These are phyloP conservation scores for Boletus sensibilis DNA, from an alignment of 768 basidiomycete species.

Conservation along the genomic window DNA sequence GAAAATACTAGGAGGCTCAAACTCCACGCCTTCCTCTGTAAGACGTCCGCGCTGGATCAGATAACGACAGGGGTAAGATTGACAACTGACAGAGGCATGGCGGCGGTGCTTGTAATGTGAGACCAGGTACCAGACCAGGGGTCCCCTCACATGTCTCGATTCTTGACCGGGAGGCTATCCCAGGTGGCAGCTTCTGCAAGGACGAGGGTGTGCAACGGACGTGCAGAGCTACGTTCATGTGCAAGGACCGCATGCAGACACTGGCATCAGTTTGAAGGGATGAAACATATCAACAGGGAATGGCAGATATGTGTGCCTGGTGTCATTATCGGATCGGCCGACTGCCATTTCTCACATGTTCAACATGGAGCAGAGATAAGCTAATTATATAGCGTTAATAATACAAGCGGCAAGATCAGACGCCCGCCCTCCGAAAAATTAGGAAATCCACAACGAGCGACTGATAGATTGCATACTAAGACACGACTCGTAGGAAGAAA, in stretches of 20 bases:
- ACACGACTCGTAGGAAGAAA: neutral
- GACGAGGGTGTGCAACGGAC: no score
- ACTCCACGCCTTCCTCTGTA: no score
- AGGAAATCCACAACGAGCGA: neutral
- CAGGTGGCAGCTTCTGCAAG: neutral
- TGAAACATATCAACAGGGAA: neutral
- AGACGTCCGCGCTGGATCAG: neutral
- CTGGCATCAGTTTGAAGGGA: neutral
- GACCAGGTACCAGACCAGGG: neutral
- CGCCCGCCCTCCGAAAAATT: neutral
- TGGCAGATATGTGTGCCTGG: neutral
- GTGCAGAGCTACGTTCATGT: neutral
- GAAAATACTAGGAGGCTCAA: neutral
- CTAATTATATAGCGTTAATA: conserved; percentile 15
- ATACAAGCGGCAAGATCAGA: conserved; percentile 18
- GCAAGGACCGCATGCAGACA: neutral
- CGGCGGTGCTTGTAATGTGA: neutral
- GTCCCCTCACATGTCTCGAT: no score
- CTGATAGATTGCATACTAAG: neutral
- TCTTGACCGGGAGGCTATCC: no score
- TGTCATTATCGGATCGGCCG: neutral
- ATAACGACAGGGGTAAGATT: neutral
- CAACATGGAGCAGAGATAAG: neutral
- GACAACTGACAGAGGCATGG: neutral
- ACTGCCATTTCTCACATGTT: neutral